phyloP scores from a whole-genome alignment of 768 basidiomycete genomes.

The Auriscalpium orientale region DNA sequence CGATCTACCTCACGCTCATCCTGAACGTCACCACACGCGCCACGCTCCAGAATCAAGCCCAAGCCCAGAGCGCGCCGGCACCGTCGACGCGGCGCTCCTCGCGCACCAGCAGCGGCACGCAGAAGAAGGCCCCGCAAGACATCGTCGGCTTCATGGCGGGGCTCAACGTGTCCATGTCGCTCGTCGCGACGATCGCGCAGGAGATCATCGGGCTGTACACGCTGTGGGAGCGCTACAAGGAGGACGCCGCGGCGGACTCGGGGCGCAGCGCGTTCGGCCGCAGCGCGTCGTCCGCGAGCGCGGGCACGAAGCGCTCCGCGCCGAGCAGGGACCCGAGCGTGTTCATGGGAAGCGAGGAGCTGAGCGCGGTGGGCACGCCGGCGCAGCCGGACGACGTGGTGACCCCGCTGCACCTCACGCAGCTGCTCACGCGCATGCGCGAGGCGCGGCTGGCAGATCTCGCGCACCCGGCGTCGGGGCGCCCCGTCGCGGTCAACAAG shows the following conservation, averaged over 20 bases:
- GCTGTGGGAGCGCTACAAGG: slow-evolving; percentile 80
- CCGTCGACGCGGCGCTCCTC: slow-evolving; percentile 49
- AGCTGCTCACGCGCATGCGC: slow-evolving; percentile 57
- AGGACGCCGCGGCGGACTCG: slow-evolving; percentile 41
- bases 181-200: slow-evolving; percentile 79
- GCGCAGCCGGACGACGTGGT: slow-evolving; percentile 28
- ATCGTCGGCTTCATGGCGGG: slow-evolving; percentile 77
- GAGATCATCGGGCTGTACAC: slow-evolving; percentile 88
- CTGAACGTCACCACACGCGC: slow-evolving; percentile 55
- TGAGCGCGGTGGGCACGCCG: slow-evolving; percentile 24
- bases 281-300: slow-evolving; percentile 14
- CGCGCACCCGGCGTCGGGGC: slow-evolving; percentile 38
- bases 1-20: slow-evolving; percentile 82
- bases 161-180: slow-evolving; percentile 77
- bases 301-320: slow-evolving; percentile 19
- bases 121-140: slow-evolving; percentile 45
- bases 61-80: slow-evolving; percentile 22
- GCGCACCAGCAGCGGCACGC: slow-evolving; percentile 31
- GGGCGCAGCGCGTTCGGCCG: slow-evolving; percentile 15
- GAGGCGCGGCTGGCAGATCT: slow-evolving; percentile 54
- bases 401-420: slow-evolving; percentile 52
- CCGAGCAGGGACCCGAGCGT: slow-evolving; percentile 11
- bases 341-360: slow-evolving; percentile 20
- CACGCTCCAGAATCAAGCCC: slow-evolving; percentile 29
- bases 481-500: slow-evolving; percentile 58